Evolutionary conservation across 345 rosid species (phyloP).

Genomic region (Heritiera littoralis): DNA sequence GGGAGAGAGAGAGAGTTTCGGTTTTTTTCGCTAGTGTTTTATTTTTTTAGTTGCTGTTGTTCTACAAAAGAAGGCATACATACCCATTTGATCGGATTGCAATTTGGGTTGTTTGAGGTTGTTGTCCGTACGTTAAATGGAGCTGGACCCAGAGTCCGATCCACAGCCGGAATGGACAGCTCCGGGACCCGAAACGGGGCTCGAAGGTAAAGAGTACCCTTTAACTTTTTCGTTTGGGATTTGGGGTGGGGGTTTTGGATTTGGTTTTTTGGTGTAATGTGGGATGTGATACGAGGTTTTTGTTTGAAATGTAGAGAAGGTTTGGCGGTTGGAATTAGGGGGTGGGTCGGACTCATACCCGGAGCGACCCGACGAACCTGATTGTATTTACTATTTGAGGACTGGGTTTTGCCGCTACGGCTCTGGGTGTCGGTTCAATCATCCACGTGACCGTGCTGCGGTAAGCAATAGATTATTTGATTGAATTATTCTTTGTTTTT

Average conservation of each 20-base stretch:
- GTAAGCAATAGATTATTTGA: conserved; percentile 39
- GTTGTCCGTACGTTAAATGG: conserved; percentile 41
- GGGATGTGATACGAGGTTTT: conserved; percentile 20
- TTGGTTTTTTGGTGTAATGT: conserved; percentile 23
- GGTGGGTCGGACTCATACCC: conserved; percentile 64
- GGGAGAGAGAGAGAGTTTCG: conserved; percentile 26
- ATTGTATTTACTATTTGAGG: conserved; percentile 76
- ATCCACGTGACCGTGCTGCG: conserved; percentile 75
- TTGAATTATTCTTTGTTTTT: conserved; percentile 11
- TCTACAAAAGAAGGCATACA: conserved; percentile 16
- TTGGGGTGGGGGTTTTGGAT: conserved; percentile 2
- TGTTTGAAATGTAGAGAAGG: conserved; percentile 55
- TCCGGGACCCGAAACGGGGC: conserved; percentile 61
- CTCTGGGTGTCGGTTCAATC: conserved; percentile 90
- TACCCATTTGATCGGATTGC: conserved; percentile 50
- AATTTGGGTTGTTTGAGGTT: conserved; percentile 18
- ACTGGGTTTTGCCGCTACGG: conserved; percentile 89
- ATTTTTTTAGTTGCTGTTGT: not conserved
- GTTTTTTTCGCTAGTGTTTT: not conserved
- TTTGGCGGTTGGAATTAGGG: conserved; percentile 66
- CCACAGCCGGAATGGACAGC: conserved; percentile 69
- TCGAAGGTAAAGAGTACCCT: conserved; percentile 51
- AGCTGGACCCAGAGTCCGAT: conserved; percentile 70
- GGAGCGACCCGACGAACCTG: conserved; percentile 71
- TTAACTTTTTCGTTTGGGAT: conserved; percentile 29